Evolutionary conservation across 2,329 filamentous ascomycete species (phyloP).

Genomic region (Myriangium duriaei): DNA sequence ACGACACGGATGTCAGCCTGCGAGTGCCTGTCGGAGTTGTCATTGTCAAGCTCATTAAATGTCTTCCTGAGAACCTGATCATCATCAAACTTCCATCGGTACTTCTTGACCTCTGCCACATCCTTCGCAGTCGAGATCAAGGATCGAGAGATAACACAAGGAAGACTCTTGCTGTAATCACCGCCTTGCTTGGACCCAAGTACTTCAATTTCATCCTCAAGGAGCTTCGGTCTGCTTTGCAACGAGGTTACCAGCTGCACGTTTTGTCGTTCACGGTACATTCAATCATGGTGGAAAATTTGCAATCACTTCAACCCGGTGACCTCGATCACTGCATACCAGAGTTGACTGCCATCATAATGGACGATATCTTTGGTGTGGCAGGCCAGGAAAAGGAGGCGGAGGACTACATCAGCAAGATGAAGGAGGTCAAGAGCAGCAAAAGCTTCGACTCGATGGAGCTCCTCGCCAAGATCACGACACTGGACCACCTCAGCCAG

Average conservation of each 20-base stretch:
- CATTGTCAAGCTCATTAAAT: constrained; percentile 71
- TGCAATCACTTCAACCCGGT: constrained; percentile 62
- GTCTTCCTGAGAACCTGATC: constrained; percentile 63
- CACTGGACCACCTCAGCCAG: constrained; percentile 58
- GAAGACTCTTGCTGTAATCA: constrained; percentile 75
- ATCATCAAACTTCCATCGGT: constrained; percentile 66
- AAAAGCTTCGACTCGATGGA: constrained; percentile 99
- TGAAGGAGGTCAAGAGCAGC: constrained; percentile 95
- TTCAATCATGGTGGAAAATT: constrained; percentile 66
- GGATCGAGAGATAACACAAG: constrained; percentile 85
- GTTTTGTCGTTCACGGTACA: constrained; percentile 93
- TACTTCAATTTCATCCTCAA: constrained; percentile 91
- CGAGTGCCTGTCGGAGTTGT: constrained; percentile 84
- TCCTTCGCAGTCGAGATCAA: constrained; percentile 76
- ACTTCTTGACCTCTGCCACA: constrained; percentile 83
- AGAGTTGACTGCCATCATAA: constrained; percentile 68
- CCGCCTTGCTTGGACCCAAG: constrained; percentile 62
- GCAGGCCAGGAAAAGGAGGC: constrained; percentile 94
- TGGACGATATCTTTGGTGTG: constrained; percentile 94
- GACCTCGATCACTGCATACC: constrained; percentile 80
- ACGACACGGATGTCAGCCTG: constrained; percentile 85
- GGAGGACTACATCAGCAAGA: constrained; percentile 85
- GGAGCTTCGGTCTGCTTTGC: constrained; percentile 71
- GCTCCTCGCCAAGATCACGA: constrained; percentile 70
- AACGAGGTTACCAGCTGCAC: constrained; percentile 82